Evolutionary conservation across 352 stramenopile species (phyloP).

Genomic region (Globisporangium carolinianum): DNA sequence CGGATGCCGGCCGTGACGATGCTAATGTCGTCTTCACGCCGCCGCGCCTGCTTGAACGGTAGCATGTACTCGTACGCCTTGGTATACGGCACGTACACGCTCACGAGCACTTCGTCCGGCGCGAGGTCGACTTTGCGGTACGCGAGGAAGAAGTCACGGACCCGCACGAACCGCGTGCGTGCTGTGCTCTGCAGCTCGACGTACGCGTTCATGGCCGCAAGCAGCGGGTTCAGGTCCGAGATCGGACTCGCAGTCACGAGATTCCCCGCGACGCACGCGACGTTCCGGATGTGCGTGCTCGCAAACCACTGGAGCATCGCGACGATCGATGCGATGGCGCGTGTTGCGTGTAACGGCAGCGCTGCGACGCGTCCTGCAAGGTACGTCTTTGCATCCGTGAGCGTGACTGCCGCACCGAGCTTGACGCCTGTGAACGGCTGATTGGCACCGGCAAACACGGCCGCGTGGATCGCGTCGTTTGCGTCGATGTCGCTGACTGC

Average conservation of each 20-base stretch:
- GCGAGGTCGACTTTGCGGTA: slow-evolving; percentile 92
- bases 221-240: slow-evolving; percentile 96
- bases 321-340: slow-evolving; percentile 47
- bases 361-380: slow-evolving; percentile 30
- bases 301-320: slow-evolving; percentile 97
- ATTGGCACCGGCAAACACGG: slow-evolving; percentile 21
- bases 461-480: slow-evolving; percentile 47
- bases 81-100: slow-evolving; percentile 86
- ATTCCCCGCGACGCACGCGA: slow-evolving; percentile 94
- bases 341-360: slow-evolving; percentile 35
- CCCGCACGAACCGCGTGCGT: slow-evolving; percentile 34
- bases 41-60: slow-evolving; percentile 94
- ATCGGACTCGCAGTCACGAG: slow-evolving; percentile 96
- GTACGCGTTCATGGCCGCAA: slow-evolving; percentile 82
- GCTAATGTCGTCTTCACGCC: slow-evolving; percentile 96
- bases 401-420: slow-evolving; percentile 74
- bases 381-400: slow-evolving; percentile 66
- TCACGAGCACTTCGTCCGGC: slow-evolving; percentile 87
- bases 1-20: slow-evolving; percentile 95
- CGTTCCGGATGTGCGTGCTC: slow-evolving; percentile 96
- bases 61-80: slow-evolving; percentile 89
- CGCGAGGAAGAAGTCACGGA: slow-evolving; percentile 92
- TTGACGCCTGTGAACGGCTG: slow-evolving; percentile 54
- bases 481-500: slow-evolving; percentile 27
- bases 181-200: slow-evolving; percentile 46